Base-by-base conservation (phyloP, 495 filamentous ascomycete genomes). In the Peziza echinospora region DNA sequence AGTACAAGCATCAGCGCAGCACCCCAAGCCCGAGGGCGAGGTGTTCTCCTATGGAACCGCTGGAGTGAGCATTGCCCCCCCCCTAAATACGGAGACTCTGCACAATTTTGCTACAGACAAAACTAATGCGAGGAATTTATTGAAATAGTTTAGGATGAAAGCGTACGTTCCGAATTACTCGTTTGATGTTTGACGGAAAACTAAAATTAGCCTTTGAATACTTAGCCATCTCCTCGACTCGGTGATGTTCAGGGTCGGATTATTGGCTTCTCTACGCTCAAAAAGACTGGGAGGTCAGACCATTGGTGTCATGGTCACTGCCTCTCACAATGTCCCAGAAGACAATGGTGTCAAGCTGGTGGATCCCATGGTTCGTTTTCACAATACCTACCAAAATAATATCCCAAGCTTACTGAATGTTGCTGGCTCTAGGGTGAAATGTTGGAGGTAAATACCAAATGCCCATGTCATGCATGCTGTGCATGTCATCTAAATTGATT, bases 291-390 rank as follows among this genome's bases (percentile, higher is more conserved):
- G 77, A 57, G 78, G 84, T 49, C 80, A 87, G 67, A 80, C 81
- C 55, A 91, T 99, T 60, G 89, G 89, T 60, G 75, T 99, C 44
- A 96, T 99, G 89, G 84, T 99, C 61, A 99, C 89, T 52, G 89
- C 89, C 26, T 93, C 84, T 54, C 89, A 99, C 72, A 99, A 99
- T 65, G 84, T 84, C 28, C 83, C 91, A 3, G 77, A 79, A 56
- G 89, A 99, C 64, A 99, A 99, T 66, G 89, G 89, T 45, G 83
- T 99, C 53, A 99, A 99, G 72, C 71, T 99, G 51, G 82, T 99
- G 52, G 89, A 99, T 63, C 89, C 89, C 10, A 81, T 92, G 78
- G 78, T 77, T 53, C 55, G 71, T 59, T 51, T 40, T 17, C 2
- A n/a, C n/a, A n/a, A 24, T 11, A 5, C 21, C n/a, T 22, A 9